A percentile compares a stretch with the other conserved stretches of the same genome.
Evolutionary conservation across 352 stramenopile species (phyloP).

Genomic region (Globisporangium abappressorium): DNA sequence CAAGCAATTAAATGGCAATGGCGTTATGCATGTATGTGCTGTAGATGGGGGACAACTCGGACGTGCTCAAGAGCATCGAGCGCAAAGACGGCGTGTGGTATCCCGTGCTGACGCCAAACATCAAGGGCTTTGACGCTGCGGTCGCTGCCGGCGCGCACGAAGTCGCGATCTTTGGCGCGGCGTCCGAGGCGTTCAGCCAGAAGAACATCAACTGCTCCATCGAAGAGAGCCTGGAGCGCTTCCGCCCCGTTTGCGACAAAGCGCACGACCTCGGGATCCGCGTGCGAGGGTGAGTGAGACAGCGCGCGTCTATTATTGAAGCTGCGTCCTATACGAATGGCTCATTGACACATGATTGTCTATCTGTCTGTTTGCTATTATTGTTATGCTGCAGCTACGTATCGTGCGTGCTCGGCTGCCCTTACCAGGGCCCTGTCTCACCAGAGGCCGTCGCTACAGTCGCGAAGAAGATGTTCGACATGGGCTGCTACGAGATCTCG

Average conservation of each 20-base stretch:
- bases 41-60: conserved; percentile 91
- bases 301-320: not conserved
- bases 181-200: conserved; percentile 93
- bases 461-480: conserved; percentile 82
- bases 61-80: conserved; percentile 87
- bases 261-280: conserved; percentile 75
- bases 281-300: conserved; percentile 75
- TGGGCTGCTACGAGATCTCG: conserved; percentile 95
- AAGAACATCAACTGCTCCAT: conserved; percentile 98
- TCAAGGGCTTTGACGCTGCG: conserved; percentile 90
- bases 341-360: not conserved
- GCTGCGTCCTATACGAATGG: not conserved
- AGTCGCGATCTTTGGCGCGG: conserved; percentile 95
- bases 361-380: not conserved
- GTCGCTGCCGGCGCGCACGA: conserved; percentile 85
- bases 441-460: conserved; percentile 84
- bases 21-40: conserved; percentile 2
- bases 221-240: conserved; percentile 92
- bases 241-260: conserved; percentile 86
- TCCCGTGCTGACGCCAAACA: conserved; percentile 92
- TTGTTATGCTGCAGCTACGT: conserved; percentile 77
- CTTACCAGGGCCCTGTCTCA: conserved; percentile 91
- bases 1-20: not conserved
- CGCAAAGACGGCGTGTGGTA: conserved; percentile 82
- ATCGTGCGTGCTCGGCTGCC: conserved; percentile 96